Evolutionary conservation across 768 basidiomycete genomes (phyloP).

Genomic region (Macrolepiota dolichaula): DNA sequence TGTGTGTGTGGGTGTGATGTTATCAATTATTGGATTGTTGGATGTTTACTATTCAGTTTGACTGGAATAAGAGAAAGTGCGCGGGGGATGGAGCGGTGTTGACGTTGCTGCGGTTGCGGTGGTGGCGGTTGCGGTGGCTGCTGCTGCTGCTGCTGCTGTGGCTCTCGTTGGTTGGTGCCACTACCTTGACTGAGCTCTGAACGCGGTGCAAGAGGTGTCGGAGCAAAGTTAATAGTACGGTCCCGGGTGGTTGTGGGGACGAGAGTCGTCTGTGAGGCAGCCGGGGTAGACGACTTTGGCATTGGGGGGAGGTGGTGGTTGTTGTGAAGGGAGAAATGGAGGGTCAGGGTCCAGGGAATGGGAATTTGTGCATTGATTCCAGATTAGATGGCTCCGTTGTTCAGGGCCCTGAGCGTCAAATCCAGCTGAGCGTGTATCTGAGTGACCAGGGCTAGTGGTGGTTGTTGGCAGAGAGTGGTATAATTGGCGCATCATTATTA

Average conservation of each 20-base stretch:
- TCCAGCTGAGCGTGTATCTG: no score
- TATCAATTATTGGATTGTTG: not conserved
- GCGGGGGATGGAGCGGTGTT: not conserved
- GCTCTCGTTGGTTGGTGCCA: not conserved
- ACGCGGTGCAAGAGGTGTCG: not conserved
- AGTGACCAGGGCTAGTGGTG: no score
- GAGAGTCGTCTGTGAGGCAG: not conserved
- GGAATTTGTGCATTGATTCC: not conserved
- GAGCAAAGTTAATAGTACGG: slow-evolving; percentile 16
- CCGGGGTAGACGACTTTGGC: not conserved
- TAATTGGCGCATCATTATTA: no score
- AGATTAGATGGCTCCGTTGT: not conserved
- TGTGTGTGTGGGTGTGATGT: not conserved
- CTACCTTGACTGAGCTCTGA: not conserved
- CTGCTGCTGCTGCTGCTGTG: not conserved
- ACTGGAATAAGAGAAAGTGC: not conserved
- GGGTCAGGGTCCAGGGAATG: not conserved
- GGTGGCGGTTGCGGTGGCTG: not conserved
- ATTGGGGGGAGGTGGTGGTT: not conserved
- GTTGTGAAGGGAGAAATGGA: not conserved
- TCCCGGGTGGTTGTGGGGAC: slow-evolving; percentile 14
- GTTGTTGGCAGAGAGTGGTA: no score
- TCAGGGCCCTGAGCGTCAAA: not conserved
- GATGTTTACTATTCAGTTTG: not conserved
- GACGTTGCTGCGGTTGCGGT: not conserved